Conservation (phyloP, 768 basidiomycete genomes). For the Termitomyces sp. region DNA sequence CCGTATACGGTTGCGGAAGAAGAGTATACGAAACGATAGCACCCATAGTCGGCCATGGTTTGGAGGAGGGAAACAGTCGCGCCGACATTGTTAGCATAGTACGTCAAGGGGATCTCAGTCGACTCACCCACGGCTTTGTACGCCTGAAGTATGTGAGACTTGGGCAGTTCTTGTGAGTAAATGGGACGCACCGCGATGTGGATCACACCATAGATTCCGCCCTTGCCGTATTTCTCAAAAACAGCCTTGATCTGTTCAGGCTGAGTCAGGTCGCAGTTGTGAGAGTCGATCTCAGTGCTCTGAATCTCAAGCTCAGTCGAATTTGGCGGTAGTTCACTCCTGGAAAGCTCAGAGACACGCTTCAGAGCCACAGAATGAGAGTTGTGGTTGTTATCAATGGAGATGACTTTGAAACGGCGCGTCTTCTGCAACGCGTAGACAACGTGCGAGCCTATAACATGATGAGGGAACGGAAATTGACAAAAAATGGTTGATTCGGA, state of each 20-base stretch:
- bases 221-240: slow-evolving; percentile 82
- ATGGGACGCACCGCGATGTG: slow-evolving; percentile 73
- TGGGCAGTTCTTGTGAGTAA: not conserved
- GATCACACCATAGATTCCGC: slow-evolving; percentile 94
- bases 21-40: slow-evolving; percentile 90
- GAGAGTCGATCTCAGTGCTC: slow-evolving; percentile 67
- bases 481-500: slow-evolving; percentile 23
- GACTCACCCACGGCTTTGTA: slow-evolving; percentile 99
- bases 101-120: slow-evolving; percentile 85
- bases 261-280: slow-evolving; percentile 72
- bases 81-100: slow-evolving; percentile 92
- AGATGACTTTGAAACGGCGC: slow-evolving; percentile 86
- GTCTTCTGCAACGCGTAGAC: slow-evolving; percentile 84
- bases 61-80: slow-evolving; percentile 86
- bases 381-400: slow-evolving; percentile 95
- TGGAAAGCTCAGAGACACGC: slow-evolving; percentile 78
- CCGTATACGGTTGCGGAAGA: slow-evolving; percentile 99
- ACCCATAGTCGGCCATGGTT: slow-evolving; percentile 81
- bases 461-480: slow-evolving; percentile 9
- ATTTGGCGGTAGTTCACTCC: slow-evolving; percentile 61
- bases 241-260: slow-evolving; percentile 68
- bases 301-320: slow-evolving; percentile 66
- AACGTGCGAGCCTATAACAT: slow-evolving; percentile 80
- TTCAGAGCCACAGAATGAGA: slow-evolving; percentile 73
- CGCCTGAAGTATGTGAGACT: slow-evolving; percentile 48